Evolutionary conservation across 1,284 basidiomycete species (phyloP), one percentile per base, ranked within the genome.

Genomic region (Agroathelia rolfsii): DNA sequence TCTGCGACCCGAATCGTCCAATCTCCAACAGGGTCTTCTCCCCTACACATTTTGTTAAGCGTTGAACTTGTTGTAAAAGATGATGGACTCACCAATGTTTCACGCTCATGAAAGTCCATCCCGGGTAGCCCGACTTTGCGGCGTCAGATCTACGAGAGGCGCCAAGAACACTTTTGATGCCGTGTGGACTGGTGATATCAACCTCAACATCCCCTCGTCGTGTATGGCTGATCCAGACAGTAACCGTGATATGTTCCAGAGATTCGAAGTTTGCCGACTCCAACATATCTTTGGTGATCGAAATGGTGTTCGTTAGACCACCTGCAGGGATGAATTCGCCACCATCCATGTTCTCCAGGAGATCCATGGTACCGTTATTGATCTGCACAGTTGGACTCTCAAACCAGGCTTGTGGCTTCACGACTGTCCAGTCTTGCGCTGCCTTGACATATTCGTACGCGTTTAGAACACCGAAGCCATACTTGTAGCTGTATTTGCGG

Each of bases 81-180:
- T 34, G 11, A 35, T 12, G 19, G 8, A 58, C 77, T 50, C 39
- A 90, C 95, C 95, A 99, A 55, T 99, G 95, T 59, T 98, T 98
- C 36, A 98, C 76, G 15, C 80, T 77, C 93, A 97, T 98, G 54
- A 99, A 99, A 13, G 76, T 83, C 95, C 95, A 99, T 0, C 90
- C 93, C 16, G 77, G 76, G 55, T 74, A 95, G 4, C 95, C 95
- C 7, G 66, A 69, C 3, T 49, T 54, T 9, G 74, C 81, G 28
- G 60, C 55, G 52, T 99, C 95, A 24, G 67, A 70, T 20, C 66
- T 55, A 37, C 95, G 72, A 32, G 68, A 68, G 8, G 76, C 72
- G 14, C 85, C 92, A 24, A 99, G 61, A 6, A 96, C 66, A 49
- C 89, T 95, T 50, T 67, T 81, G 42, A 96, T 69, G 5, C 90